Percentiles rank a stretch among this genome's conserved stretches.
Conservation (phyloP, 164 flowering plant genomes). For the Berberis vulgaris region DNA sequence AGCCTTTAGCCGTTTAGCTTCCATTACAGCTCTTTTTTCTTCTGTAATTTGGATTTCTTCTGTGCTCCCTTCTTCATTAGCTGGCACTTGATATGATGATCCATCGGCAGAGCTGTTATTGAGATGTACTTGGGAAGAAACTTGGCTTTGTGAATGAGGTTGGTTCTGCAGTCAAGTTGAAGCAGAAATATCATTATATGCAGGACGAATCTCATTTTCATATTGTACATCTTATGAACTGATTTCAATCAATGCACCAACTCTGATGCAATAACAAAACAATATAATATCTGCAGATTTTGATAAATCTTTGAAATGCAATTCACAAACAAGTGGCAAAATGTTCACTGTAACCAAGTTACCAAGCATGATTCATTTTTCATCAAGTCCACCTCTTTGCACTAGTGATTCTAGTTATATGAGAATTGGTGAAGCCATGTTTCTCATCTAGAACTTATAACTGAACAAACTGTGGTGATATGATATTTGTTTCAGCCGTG, state of each 20-base stretch:
- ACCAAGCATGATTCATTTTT: too few species aligned
- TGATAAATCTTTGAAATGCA: too few species aligned
- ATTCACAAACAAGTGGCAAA: too few species aligned
- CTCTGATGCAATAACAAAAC: neutral
- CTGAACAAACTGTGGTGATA: too few species aligned
- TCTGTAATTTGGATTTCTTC: slow-evolving; percentile 24
- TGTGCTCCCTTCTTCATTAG: slow-evolving; percentile 9
- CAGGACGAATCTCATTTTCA: too few species aligned
- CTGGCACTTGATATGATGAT: slow-evolving; percentile 11
- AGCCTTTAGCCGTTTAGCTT: slow-evolving; percentile 62
- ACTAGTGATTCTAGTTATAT: too few species aligned
- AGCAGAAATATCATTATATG: neutral
- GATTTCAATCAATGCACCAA: neutral
- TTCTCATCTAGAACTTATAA: too few species aligned
- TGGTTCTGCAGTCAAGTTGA: slow-evolving; percentile 26
- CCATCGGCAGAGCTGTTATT: slow-evolving; percentile 8
- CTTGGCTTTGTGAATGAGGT: slow-evolving; percentile 6
- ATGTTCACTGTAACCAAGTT: too few species aligned
- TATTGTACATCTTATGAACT: too few species aligned
- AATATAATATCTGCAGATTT: neutral
- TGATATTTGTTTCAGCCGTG: too few species aligned
- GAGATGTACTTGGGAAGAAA: slow-evolving; percentile 8
- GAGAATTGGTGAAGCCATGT: too few species aligned
- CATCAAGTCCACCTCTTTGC: too few species aligned
- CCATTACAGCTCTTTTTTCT: slow-evolving; percentile 59